Base-by-base conservation (phyloP, 345 rosid genomes). In the Populus deltoides region DNA sequence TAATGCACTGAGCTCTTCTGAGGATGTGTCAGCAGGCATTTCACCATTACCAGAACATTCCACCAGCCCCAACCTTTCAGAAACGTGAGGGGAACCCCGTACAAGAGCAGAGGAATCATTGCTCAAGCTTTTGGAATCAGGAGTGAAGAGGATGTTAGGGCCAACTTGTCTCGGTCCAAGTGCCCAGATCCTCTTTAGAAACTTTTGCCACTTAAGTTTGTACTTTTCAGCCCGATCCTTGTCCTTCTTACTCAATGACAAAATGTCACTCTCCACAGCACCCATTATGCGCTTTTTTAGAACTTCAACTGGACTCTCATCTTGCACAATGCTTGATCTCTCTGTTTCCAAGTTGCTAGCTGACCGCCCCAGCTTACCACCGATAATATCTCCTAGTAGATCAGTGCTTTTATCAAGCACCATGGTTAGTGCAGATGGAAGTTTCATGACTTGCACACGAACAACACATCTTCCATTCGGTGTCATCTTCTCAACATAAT, bases 101-200 rank as follows among this genome's bases (percentile, higher is more conserved):
- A 96, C 80, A 5, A 91, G 90, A 79, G 87, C 78, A 45, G 91
- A 86, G 66, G 79, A 78, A 74, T 86, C 89, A 33, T 75, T 77
- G 5, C 31, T 25, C 25, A 57, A 82, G 76, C 80, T 81, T 82
- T 85, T 84, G 27, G 82, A 75, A 81, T 92, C 92, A 24, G 97
- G 94, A 76, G 89, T 85, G 71, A 96, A 93, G 78, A 96, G 93
- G 69, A 96, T 88, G 82, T 96, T 92, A 22, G 99, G 97, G 75
- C 98, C 99, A 72, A 88, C 87, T 66, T 93, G 97, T 79, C 94
- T 86, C 47, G 99, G 98, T 79, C 97, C 99, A 74, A 96, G 89
- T 41, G 98, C 94, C 98, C 99, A 93, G 20, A 93, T 93, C 81
- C 91, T 90, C 84, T 66, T 84, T 61, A 93, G 87, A 83, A 92